Base-by-base conservation (phyloP, 495 filamentous ascomycete genomes). In the Penicillium antarcticum region DNA sequence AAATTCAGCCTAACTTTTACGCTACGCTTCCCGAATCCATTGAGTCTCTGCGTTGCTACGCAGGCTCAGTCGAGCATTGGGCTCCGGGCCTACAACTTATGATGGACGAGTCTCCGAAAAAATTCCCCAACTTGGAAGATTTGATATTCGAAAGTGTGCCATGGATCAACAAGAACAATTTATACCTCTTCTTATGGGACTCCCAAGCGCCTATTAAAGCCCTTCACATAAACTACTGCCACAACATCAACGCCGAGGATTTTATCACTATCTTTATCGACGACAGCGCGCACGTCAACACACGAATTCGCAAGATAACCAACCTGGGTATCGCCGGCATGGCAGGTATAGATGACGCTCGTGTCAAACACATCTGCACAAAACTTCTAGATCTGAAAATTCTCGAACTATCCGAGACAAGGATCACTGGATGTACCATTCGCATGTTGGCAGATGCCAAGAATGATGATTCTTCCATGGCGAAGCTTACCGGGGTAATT, bases 381-480 rank as follows among this genome's bases (percentile, higher is more conserved):
- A 24, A n/a, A 7, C 49, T 73, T 24, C 48, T 45, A 0, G 48
- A 59, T 0, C 36, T 77, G 18, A 68, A 64, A 21, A 48, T 63
- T 1, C 58, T 77, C 2, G 56, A 73, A 44, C 17, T 75, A 7
- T 69, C 71, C 1, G 60, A 58, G 34, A 74, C 71, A 2, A 47
- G 49, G 4, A 65, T 77, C 1, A 73, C 69, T 5, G 74, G 74
- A 0, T 55, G 51, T 24, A 58, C 62, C 5, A 55, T 76, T 29
- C 72, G 69, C 14, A 58, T 44, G 45, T 46, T 73, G 21, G 64
- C 65, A 1, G 66, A 72, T 49, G 45, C 58, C 1, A 51, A 43
- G 9, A 19, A 37, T 1, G 48, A 44, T 1, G 58, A 55, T 4
- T 35, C 40, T 6, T 18, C 41, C 4, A 21, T 3, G 0, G 43